Conservation (phyloP, 345 rosid species). For the Atalantia buxifolia region DNA sequence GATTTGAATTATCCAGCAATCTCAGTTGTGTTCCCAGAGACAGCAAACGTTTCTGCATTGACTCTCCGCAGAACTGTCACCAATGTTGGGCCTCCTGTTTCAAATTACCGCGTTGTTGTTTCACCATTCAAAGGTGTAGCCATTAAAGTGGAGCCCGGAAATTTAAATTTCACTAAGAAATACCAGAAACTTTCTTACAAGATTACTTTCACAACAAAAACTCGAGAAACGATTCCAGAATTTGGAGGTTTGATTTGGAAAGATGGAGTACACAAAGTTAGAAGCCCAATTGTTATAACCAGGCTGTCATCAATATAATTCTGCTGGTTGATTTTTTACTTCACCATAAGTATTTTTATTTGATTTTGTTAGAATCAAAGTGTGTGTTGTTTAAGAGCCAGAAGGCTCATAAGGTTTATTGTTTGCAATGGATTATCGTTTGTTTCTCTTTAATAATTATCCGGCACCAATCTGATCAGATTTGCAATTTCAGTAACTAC, state of each 20-base stretch:
- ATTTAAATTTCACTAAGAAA: slow-evolving; percentile 57
- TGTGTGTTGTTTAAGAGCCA: slow-evolving; percentile 27
- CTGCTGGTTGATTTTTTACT: neutral
- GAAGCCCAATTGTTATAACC: slow-evolving; percentile 73
- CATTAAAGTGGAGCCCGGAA: slow-evolving; percentile 48
- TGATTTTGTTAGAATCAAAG: slow-evolving; percentile 28
- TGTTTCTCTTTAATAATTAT: neutral
- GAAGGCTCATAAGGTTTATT: slow-evolving; percentile 21
- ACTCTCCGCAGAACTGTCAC: slow-evolving; percentile 65
- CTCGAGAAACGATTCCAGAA: slow-evolving; percentile 54
- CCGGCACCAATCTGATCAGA: neutral
- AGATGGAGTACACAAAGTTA: slow-evolving; percentile 72
- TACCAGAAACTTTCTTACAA: slow-evolving; percentile 70
- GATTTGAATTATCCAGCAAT: slow-evolving; percentile 91
- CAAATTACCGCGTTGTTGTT: slow-evolving; percentile 58
- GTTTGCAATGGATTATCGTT: slow-evolving; percentile 10
- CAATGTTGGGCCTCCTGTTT: slow-evolving; percentile 68
- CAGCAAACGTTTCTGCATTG: slow-evolving; percentile 25
- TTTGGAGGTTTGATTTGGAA: slow-evolving; percentile 84
- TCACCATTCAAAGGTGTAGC: slow-evolving; percentile 67
- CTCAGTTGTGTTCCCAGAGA: slow-evolving; percentile 68
- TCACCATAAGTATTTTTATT: neutral
- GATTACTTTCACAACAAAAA: slow-evolving; percentile 50
- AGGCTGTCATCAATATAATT: slow-evolving; percentile 55
- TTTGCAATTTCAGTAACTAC: neutral